Base-by-base conservation (phyloP, 2,329 filamentous ascomycete genomes). In the Neoscytalidium dimidiatum region DNA sequence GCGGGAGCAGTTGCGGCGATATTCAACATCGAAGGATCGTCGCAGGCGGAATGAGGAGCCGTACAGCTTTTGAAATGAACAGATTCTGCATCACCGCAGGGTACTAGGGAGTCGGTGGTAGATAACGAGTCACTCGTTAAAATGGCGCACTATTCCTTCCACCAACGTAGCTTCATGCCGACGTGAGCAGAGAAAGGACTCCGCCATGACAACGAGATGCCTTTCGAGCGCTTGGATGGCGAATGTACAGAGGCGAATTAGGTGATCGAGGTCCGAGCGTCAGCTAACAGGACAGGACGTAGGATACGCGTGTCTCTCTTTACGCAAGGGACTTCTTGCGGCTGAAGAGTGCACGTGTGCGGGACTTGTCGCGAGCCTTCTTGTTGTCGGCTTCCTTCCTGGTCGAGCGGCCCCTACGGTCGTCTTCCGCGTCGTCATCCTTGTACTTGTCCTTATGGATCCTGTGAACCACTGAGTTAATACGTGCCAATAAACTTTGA, bases 361-460 rank as follows among this genome's bases (percentile, higher is more conserved):
- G 88, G 29, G 90, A 92, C 79, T 94, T 94, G 78, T 90, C 91
- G 67, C 90, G 86, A 44, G 83, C 73, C 75, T 91, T 92, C 77
- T 90, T 91, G 56, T 90, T 91, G 56, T 76, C 72, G 11, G 73
- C 71, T n/a, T 75, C 74, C 57, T 78, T 78, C 65, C 74, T 77
- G 7, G 68, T 53, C 5, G 76, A 74, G 83, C 84, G 67, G 82
- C 82, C 68, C 79, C 83, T 66, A 77, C 77, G 66, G 78, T 73
- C 69, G 66, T 78, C 75, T 68, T 65, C 38, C 71, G 70, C 19
- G 72, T 69, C 73, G 64, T 74, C 91, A 66, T 90, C 87, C 80
- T 85, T 84, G 76, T 98, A 98, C 75, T 98, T 98, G 65, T 92
- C 81, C 78, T 98, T 98, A 83, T 97, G 94, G 71, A 98, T 98